Percentiles rank a stretch among this genome's conserved stretches.
These are phyloP conservation scores for Nemania abortiva DNA, from an alignment of 2,329 filamentous ascomycete species.

Conservation along the genomic window DNA sequence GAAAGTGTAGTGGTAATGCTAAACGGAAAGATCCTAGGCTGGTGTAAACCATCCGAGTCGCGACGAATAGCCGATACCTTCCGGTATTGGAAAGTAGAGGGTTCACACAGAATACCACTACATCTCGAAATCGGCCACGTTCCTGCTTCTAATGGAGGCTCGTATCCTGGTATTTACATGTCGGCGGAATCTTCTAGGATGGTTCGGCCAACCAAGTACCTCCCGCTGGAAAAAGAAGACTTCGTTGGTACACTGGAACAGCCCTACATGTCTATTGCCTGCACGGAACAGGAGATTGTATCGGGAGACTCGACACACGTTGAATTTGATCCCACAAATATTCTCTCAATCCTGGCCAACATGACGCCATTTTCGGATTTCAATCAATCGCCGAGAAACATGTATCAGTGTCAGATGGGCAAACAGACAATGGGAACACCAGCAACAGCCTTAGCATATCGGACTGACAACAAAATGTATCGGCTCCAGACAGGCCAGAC, in stretches of 20 bases:
- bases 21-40: slow-evolving; percentile 90
- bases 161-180: slow-evolving; percentile 96
- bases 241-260: slow-evolving; percentile 94
- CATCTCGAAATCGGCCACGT: slow-evolving; percentile 94
- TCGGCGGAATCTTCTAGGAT: slow-evolving; percentile 87
- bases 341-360: slow-evolving; percentile 96
- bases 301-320: slow-evolving; percentile 94
- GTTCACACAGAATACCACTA: slow-evolving; percentile 80
- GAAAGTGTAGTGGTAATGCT: slow-evolving; percentile 92
- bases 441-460: slow-evolving; percentile 83
- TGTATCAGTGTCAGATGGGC: slow-evolving; percentile 99
- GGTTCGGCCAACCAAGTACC: slow-evolving; percentile 91
- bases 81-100: slow-evolving; percentile 95
- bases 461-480: slow-evolving; percentile 98
- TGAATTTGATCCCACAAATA: slow-evolving; percentile 94
- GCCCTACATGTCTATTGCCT: slow-evolving; percentile 97
- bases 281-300: slow-evolving; percentile 85
- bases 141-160: slow-evolving; percentile 87
- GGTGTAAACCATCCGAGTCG: slow-evolving; percentile 87
- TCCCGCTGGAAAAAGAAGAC: slow-evolving; percentile 87
- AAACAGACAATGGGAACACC: slow-evolving; percentile 99
- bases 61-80: slow-evolving; percentile 85
- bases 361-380: slow-evolving; percentile 99
- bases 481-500: slow-evolving; percentile 95
- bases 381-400: slow-evolving; percentile 98